phyloP scores from a whole-genome alignment of 164 flowering plant species.

The Chimonanthus praecox region DNA sequence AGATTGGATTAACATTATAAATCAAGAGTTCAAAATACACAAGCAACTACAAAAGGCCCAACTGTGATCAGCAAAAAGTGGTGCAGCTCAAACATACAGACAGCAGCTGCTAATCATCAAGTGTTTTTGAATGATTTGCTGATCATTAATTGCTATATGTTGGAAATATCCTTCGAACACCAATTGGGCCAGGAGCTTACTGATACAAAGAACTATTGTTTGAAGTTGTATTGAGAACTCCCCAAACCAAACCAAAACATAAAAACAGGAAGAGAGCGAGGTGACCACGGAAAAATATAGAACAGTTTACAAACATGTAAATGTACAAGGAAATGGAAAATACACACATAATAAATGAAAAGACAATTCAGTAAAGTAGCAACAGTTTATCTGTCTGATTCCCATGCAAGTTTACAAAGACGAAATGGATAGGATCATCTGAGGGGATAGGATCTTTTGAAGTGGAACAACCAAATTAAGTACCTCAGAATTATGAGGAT shows the following conservation, averaged over 20 bases:
- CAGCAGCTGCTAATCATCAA: neutral
- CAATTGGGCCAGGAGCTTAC: neutral
- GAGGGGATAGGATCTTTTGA: no score
- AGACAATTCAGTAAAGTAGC: neutral
- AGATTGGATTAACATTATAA: neutral
- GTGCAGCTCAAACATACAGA: neutral
- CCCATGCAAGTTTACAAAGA: no score
- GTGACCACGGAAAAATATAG: no score
- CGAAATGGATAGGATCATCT: no score
- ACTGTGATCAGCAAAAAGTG: neutral
- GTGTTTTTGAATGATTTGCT: neutral
- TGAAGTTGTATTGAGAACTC: no score
- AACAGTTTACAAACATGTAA: no score
- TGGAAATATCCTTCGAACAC: neutral
- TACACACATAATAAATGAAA: neutral
- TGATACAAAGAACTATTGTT: no score
- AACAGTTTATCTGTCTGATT: no score
- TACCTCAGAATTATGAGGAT: constrained; percentile 75
- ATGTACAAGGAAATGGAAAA: neutral
- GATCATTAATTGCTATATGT: neutral
- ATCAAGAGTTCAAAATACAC: neutral
- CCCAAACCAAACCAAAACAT: no score
- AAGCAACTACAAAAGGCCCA: neutral
- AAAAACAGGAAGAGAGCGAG: no score
- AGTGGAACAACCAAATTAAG: neutral